Evolutionary conservation across 2,329 filamentous ascomycete genomes (phyloP), one percentile per base, ranked within the genome.

Genomic region (Polytolypa hystricis): DNA sequence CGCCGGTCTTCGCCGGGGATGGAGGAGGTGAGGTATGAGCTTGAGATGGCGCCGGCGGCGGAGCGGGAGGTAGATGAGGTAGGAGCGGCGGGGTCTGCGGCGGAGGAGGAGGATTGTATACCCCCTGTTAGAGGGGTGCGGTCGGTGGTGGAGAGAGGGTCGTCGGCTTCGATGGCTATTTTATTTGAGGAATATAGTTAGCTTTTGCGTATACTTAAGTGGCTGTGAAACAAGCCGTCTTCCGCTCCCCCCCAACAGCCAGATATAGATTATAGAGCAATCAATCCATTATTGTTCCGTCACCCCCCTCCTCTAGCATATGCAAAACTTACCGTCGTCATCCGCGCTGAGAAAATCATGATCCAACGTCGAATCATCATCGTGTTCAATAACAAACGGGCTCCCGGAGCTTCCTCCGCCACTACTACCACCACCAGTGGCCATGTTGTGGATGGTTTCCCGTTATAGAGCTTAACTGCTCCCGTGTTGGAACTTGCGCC

Each of bases 1-100:
- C 81, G 75, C 37, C 91, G 82, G 66, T 98, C 91, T 61, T 96
- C 89, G 47, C 91, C 91, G 2, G 81, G 81, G 54, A 98, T 93
- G 40, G 79, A 78, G 15, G 84, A 91, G 17, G 86, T 94, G 49
- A 95, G 73, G 60, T 89, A 93, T 53, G 71, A 77, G 57, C 89
- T 78, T 51, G 86, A 79, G 40, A 84, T 70, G 26, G 31, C 28
- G 25, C 16, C 17, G 36, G 33, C 25, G 30, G 33, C 38, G 15
- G 34, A 29, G 18, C 19, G 10, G 19, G 35, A 31, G 19, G 28
- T 29, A 4, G 6, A 10, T 20, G n/a, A 7, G 21, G 21, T 25
- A 7, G n/a, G n/a, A n/a, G 21, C 7, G 21, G 21, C n/a, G 21
- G 7, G 30, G 30, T 16, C 30, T n/a, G 30, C 3, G 17, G 26